phyloP scores from a whole-genome alignment of 1,284 basidiomycete genomes.

The Athelia sp. region DNA sequence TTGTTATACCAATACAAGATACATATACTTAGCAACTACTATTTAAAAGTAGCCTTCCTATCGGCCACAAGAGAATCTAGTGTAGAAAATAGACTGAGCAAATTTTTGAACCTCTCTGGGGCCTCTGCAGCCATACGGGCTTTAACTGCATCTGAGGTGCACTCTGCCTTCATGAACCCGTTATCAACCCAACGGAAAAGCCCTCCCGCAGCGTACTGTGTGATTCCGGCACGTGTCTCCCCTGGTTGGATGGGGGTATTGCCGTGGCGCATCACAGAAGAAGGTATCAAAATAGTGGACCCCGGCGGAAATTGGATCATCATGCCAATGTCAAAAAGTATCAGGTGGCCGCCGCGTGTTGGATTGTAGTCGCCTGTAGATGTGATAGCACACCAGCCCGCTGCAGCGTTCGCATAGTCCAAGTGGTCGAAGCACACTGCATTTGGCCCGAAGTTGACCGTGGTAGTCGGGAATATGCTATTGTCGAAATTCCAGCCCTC shows the following conservation, averaged over 20 bases:
- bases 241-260: slow-evolving; percentile 1
- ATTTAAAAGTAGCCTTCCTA: no score
- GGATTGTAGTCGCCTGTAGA: slow-evolving; percentile 3
- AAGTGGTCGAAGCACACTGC: slow-evolving; percentile 1
- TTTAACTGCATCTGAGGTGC: neutral
- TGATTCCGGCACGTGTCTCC: slow-evolving; percentile 3
- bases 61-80: no score
- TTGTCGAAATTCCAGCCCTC: neutral
- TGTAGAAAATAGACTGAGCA: no score
- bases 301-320: slow-evolving; percentile 2
- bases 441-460: slow-evolving; percentile 3
- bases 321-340: slow-evolving; percentile 1
- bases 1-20: no score
- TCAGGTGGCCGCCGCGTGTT: slow-evolving; percentile 2
- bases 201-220: slow-evolving; percentile 3
- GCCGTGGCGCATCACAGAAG: slow-evolving; percentile 1
- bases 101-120: no score
- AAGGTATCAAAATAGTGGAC: slow-evolving; percentile 1
- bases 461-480: slow-evolving; percentile 3
- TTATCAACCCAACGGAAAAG: slow-evolving; percentile 1
- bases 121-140: neutral
- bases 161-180: neutral
- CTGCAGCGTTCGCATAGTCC: slow-evolving; percentile 1
- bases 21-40: no score
- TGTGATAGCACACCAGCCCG: slow-evolving; percentile 2